phyloP scores from a whole-genome alignment of 345 rosid species.

The Arabis hirsuta region DNA sequence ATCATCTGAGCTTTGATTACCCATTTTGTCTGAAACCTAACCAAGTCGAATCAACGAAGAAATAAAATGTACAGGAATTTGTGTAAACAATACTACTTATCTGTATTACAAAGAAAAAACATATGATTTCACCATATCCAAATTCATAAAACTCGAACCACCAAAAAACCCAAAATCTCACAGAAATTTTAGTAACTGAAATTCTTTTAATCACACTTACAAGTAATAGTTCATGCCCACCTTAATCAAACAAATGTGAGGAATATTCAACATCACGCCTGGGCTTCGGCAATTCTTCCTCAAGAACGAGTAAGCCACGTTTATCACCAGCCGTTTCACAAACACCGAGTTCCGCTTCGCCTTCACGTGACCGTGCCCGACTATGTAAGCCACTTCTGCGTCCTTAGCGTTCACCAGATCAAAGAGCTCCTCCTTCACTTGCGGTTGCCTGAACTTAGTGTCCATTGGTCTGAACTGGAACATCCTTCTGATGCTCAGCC shows the following conservation, averaged over 20 bases:
- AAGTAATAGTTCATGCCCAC: slow-evolving; percentile 92
- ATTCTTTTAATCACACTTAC: slow-evolving; percentile 28
- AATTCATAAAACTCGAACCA: neutral
- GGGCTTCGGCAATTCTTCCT: slow-evolving; percentile 86
- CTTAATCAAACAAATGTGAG: slow-evolving; percentile 82
- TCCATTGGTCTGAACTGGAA: slow-evolving; percentile 65
- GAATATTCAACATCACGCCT: slow-evolving; percentile 75
- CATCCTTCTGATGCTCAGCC: slow-evolving; percentile 49
- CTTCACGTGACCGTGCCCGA: slow-evolving; percentile 72
- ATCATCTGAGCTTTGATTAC: neutral
- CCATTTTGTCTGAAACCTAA: neutral
- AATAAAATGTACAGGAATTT: neutral
- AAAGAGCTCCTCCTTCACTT: slow-evolving; percentile 76
- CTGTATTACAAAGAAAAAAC: slow-evolving; percentile 1
- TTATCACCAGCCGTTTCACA: slow-evolving; percentile 69
- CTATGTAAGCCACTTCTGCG: slow-evolving; percentile 75
- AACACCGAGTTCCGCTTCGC: slow-evolving; percentile 74
- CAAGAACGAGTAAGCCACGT: slow-evolving; percentile 79
- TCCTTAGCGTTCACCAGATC: slow-evolving; percentile 80
- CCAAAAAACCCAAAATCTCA: slow-evolving; percentile 7
- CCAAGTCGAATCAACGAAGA: neutral
- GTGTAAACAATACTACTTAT: neutral
- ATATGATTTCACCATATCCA: slow-evolving; percentile 6
- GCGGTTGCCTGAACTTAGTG: slow-evolving; percentile 57
- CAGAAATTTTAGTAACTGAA: neutral